Conservation (phyloP, 768 basidiomycete species). For the Leucosporidium yakuticum region DNA sequence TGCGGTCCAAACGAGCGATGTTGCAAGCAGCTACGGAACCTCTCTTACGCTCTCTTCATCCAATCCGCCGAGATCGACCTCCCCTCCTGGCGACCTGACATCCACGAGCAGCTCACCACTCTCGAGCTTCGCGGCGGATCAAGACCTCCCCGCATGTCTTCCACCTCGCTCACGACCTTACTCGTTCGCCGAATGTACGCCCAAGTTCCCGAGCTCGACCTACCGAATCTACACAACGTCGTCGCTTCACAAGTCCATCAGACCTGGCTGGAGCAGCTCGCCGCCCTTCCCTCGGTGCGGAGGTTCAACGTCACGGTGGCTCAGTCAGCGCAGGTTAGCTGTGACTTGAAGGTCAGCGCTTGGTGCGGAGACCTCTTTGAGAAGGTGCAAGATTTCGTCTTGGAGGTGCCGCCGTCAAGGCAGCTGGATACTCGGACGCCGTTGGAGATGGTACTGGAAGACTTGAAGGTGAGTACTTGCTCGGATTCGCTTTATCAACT, state of each 20-base stretch:
- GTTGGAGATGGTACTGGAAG: not conserved
- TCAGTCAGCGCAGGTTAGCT: not conserved
- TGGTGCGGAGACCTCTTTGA: no score
- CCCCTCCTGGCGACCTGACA: not conserved
- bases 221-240: not conserved
- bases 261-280: not conserved
- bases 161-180: not conserved
- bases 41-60: not conserved
- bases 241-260: not conserved
- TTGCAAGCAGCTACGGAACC: not conserved
- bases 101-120: not conserved
- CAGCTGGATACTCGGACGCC: not conserved
- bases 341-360: no score
- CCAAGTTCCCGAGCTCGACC: not conserved
- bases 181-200: not conserved
- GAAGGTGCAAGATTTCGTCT: not conserved
- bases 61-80: not conserved
- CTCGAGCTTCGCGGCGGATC: slow-evolving; percentile 1
- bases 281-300: not conserved
- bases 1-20: not conserved
- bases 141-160: not conserved
- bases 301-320: not conserved
- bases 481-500: not conserved
- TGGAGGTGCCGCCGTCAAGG: not conserved
- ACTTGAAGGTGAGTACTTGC: not conserved